Evolutionary conservation across 768 basidiomycete genomes (phyloP), one percentile per base, ranked within the genome.

Genomic region (Termitomyces sp.): DNA sequence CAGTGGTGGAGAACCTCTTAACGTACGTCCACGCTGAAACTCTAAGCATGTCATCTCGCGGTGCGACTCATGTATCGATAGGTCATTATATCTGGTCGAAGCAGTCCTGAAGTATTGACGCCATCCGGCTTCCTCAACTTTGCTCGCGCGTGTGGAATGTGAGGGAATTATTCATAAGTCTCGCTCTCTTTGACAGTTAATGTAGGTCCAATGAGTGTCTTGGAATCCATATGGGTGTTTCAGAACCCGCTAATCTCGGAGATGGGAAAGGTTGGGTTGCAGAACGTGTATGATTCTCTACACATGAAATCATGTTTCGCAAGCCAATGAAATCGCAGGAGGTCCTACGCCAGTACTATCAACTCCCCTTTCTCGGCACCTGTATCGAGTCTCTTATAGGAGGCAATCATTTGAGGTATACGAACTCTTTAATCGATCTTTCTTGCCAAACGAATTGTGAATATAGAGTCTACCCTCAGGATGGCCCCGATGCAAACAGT

Each of bases 301-400:
- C 24, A 2, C 21, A 45, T 17, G 12, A 38, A 1, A 53, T 45
- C 51, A 24, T 57, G 30, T 56, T 24, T 35, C 17, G 14, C 40
- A 53, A 26, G 35, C 43, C 21, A 38, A 22, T 19, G 21, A 32
- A 17, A 59, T 78, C 75, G 69, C 59, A 85, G 86, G 81, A 82
- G 15, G 85, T 85, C 24, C 74, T 90, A 5, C 74, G 89, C 34
- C 83, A 80, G 74, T 78, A 88, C 59, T 91, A 81, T 62, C 77
- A 77, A 4, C 76, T 89, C 58, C 78, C 78, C 1, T 71, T 78
- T n/a, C 62, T 88, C 21, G 89, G 89, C 0, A 85, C 87, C 5
- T 90, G 89, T 65, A 60, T 78, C 51, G 87, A 91, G 64, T 81
- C 80, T 11, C 73, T 89, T 45, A 61, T 83, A 37, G 88, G 88